phyloP scores from a whole-genome alignment of 2,329 filamentous ascomycete genomes.

The Xylaria sp. region DNA sequence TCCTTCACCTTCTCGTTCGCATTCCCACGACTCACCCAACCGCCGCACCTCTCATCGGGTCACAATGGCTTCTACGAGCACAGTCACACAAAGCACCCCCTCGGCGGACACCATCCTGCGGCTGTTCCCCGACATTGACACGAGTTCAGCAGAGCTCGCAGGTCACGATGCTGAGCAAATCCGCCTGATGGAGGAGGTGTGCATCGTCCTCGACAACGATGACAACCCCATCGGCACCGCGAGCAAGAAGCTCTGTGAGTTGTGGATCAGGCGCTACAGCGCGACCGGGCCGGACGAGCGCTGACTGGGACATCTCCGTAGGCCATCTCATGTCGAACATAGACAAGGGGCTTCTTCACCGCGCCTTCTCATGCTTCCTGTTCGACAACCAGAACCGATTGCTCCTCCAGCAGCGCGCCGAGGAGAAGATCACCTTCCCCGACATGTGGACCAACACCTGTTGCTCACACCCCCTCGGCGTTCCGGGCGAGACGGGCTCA shows the following conservation, averaged over 20 bases:
- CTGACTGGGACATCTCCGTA: slow-evolving; percentile 45
- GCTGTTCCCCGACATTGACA: slow-evolving; percentile 84
- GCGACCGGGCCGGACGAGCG: neutral
- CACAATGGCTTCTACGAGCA: slow-evolving; percentile 47
- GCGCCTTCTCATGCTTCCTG: slow-evolving; percentile 96
- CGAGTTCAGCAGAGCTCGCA: slow-evolving; percentile 74
- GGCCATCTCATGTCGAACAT: slow-evolving; percentile 99
- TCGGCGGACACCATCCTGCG: slow-evolving; percentile 85
- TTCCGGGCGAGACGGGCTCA: slow-evolving; percentile 87
- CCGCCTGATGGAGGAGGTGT: slow-evolving; percentile 97
- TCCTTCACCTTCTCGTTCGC: slow-evolving; percentile 2
- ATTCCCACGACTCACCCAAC: slow-evolving; percentile 17
- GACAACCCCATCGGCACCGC: slow-evolving; percentile 93
- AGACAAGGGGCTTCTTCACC: slow-evolving; percentile 91
- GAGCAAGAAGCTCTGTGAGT: slow-evolving; percentile 94
- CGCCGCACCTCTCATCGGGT: neutral
- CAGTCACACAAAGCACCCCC: slow-evolving; percentile 56
- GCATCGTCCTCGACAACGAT: slow-evolving; percentile 93
- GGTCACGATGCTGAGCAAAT: slow-evolving; percentile 99
- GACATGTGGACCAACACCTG: slow-evolving; percentile 99
- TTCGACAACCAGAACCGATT: slow-evolving; percentile 94
- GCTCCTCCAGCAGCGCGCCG: slow-evolving; percentile 91
- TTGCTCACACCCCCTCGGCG: slow-evolving; percentile 94
- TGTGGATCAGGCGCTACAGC: neutral
- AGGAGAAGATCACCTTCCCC: slow-evolving; percentile 98